Percentiles rank a stretch among this genome's conserved stretches.
Evolutionary conservation across 306 rosid genomes (phyloP).

Genomic region (Alnus glutinosa): DNA sequence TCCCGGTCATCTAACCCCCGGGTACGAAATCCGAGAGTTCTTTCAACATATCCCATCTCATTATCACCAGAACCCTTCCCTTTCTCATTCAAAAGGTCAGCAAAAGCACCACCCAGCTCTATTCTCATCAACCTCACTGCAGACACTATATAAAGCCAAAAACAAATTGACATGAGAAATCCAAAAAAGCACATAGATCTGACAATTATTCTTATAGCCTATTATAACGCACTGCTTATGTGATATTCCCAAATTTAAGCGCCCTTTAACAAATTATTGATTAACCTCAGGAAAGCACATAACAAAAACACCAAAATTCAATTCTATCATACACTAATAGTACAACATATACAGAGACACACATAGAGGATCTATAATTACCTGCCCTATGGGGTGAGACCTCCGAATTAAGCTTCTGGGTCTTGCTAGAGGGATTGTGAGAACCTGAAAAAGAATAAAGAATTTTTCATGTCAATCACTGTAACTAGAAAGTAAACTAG

Average conservation of each 20-base stretch:
- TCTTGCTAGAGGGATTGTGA: slow-evolving; percentile 37
- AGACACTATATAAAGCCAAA: slow-evolving; percentile 47
- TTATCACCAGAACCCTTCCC: slow-evolving; percentile 96
- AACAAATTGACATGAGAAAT: slow-evolving; percentile 13
- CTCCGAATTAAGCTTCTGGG: slow-evolving; percentile 68
- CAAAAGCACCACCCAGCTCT: slow-evolving; percentile 93
- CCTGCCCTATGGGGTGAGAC: slow-evolving; percentile 95
- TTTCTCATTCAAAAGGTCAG: slow-evolving; percentile 87
- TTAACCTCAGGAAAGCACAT: slow-evolving; percentile 12
- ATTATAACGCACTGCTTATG: background rate
- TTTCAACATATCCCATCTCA: slow-evolving; percentile 84
- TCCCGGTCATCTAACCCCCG: slow-evolving; percentile 68
- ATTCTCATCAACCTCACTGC: slow-evolving; percentile 87
- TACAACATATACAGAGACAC: slow-evolving; percentile 1
- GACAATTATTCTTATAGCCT: background rate
- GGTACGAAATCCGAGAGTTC: slow-evolving; percentile 85
- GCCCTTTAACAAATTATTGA: background rate
- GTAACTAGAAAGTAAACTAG: slow-evolving; percentile 10
- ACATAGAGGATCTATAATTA: slow-evolving; percentile 18
- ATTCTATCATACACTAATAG: background rate
- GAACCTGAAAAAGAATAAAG: slow-evolving; percentile 40
- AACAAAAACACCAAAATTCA: slow-evolving; percentile 3
- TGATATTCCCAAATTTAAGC: background rate
- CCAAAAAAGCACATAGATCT: background rate
- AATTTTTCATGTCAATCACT: slow-evolving; percentile 12